Conservation (phyloP, 176 grass and related monocot genomes). For the Phoenix dactylifera region DNA sequence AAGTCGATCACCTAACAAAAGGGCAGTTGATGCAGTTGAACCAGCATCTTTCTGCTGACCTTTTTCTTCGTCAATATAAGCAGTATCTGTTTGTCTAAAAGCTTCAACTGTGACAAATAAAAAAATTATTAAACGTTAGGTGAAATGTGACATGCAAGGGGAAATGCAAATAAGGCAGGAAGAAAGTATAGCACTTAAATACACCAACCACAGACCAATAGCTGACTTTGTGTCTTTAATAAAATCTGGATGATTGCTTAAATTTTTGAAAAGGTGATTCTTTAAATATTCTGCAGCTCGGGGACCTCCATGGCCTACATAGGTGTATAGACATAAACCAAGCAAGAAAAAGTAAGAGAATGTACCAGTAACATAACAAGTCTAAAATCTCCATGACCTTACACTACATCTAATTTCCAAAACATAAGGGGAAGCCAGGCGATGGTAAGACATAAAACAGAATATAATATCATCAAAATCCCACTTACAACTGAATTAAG, state of each 20-base stretch:
- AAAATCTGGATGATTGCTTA: conserved; percentile 31
- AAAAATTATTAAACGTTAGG: conserved; percentile 10
- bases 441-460: too few species aligned
- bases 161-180: neutral
- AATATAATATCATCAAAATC: too few species aligned
- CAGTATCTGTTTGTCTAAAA: conserved; percentile 31
- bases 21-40: conserved; percentile 32
- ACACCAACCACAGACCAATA: conserved; percentile 42
- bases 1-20: conserved; percentile 27
- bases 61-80: conserved; percentile 22
- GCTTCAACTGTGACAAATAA: conserved; percentile 23
- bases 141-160: neutral
- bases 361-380: neutral
- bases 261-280: conserved; percentile 31
- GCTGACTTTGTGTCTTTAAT: conserved; percentile 28
- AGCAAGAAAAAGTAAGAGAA: neutral
- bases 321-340: conserved; percentile 8
- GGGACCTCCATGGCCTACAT: conserved; percentile 30
- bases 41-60: conserved; percentile 33
- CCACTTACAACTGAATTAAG: neutral
- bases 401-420: neutral
- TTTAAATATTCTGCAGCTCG: conserved; percentile 33
- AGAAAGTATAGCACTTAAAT: conserved; percentile 6
- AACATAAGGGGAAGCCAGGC: too few species aligned
- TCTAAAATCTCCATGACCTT: neutral